Evolutionary conservation across 1,284 basidiomycete species (phyloP).

Genomic region (Leccinum angustisporum): DNA sequence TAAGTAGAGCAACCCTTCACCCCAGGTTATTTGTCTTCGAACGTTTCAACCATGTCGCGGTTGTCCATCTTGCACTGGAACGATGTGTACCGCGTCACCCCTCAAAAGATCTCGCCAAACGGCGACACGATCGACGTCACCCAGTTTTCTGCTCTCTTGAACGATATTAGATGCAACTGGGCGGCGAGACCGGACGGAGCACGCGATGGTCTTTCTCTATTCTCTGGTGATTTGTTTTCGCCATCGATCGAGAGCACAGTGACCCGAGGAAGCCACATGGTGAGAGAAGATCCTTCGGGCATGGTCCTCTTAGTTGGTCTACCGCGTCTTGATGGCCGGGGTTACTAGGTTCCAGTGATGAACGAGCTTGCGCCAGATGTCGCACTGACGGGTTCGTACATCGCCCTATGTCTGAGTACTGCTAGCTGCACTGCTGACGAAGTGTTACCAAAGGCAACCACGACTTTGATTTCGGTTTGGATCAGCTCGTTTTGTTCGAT

Average conservation of each 20-base stretch:
- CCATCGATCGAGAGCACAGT: constrained; percentile 86
- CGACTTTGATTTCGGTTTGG: constrained; percentile 55
- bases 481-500: not conserved
- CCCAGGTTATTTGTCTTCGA: not conserved
- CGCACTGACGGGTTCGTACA: constrained; percentile 55
- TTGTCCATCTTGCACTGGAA: constrained; percentile 60
- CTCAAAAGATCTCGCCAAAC: constrained; percentile 59
- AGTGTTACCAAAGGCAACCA: constrained; percentile 51
- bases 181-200: constrained; percentile 45
- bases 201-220: constrained; percentile 77
- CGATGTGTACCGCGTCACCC: constrained; percentile 76
- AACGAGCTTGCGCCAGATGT: constrained; percentile 72
- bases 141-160: constrained; percentile 66
- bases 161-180: constrained; percentile 60
- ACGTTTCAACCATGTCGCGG: constrained; percentile 22
- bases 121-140: constrained; percentile 72
- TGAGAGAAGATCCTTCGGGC: constrained; percentile 34
- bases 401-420: not conserved
- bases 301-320: not conserved
- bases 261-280: constrained; percentile 91
- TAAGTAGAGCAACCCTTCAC: not conserved
- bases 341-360: constrained; percentile 74
- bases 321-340: not conserved
- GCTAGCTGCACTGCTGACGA: constrained; percentile 4
- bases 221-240: constrained; percentile 89